Evolutionary conservation across 148 eudicot species (phyloP), one percentile per base, ranked within the genome.

Genomic region (Vaccinium macrocarpon): DNA sequence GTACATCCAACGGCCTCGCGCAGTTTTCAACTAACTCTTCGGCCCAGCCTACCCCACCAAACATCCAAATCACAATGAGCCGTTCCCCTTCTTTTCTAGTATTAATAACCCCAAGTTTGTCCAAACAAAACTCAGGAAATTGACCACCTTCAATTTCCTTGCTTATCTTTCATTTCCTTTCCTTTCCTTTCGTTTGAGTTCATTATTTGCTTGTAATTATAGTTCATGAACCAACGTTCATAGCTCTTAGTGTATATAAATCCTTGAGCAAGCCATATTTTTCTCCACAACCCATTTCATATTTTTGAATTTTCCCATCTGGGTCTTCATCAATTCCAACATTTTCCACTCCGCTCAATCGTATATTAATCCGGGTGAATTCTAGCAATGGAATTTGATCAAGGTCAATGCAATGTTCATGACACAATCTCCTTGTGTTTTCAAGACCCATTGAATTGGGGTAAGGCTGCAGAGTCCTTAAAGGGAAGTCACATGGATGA

Each of bases 401-500:
- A 80, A 16, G 66, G 68, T 46, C 11, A 38, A 14, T 42, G 46
- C 46, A 42, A 42, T 42, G 46, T 42, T 42, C 5, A 5, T 42
- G 19, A 8, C 21, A 1, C 29, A 1, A 14, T 29, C 14, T 35
- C 52, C 21, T 11, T 18, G 4, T 25, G 57, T 14, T 32, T 55
- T 35, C 53, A 23, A n/a, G 88, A 87, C 25, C 88, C 88, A 0
- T 56, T 87, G 23, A 76, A 77, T 51, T 87, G 89, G 89, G 89
- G 32, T 0, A 66, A 25, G 71, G 89, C 86, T 4, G 87, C 89
- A 11, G 89, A 84, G 79, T 35, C 82, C 64, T 13, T 87, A 32
- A 84, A 81, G 49, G 86, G 89, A 0, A 87, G 89, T 84, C 89
- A 87, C 66, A 51, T 84, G 73, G 89, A 84, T 9, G 89, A 87